Base-by-base conservation (phyloP, 2,329 filamentous ascomycete species). In the Aspergillus fumigatus region DNA sequence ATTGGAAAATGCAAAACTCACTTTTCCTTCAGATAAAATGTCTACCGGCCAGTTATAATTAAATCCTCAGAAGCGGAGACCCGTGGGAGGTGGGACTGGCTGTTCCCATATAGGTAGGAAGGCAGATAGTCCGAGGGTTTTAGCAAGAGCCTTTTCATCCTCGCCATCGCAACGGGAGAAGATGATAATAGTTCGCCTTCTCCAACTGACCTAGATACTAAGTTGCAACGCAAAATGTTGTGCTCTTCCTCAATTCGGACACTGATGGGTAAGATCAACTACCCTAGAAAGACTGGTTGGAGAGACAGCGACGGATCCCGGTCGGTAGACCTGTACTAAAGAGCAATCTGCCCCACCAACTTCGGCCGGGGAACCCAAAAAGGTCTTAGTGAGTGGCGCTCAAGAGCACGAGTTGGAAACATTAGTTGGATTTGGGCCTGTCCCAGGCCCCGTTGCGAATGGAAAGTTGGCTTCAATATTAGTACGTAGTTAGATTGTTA, bases 341-440 rank as follows among this genome's bases (percentile, higher is more conserved):
- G 41, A 54, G 54, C 52, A 56, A 52, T 54, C 47, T 27, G 52
- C 29, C 55, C 59, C 59, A 62, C 64, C 49, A 54, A 54, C 54
- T 40, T 59, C 62, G 60, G 62, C 60, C 60, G 63, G 59, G 64
- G 60, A 64, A 56, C 59, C 62, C 61, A 60, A 64, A 62, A 64
- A 61, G 53, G 61, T 59, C 55, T 59, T 61, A 60, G 56, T 55
- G 51, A 55, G 62, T 65, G 62, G 63, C 53, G 60, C 58, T 40
- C 58, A 59, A 56, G 58, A 61, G 60, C 62, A 67, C 62, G 63
- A 67, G 63, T 62, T 10, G 59, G 60, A 55, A 56, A 57, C 53
- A 57, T 51, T 56, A 23, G 41, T 10, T 19, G n/a, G 41, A 11
- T 23, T 23, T 45, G 41, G 57, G 58, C 57, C 55, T 52, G 38